Evolutionary conservation across 2,329 filamentous ascomycete genomes (phyloP).

Genomic region (Emmonsiellopsis sp.): DNA sequence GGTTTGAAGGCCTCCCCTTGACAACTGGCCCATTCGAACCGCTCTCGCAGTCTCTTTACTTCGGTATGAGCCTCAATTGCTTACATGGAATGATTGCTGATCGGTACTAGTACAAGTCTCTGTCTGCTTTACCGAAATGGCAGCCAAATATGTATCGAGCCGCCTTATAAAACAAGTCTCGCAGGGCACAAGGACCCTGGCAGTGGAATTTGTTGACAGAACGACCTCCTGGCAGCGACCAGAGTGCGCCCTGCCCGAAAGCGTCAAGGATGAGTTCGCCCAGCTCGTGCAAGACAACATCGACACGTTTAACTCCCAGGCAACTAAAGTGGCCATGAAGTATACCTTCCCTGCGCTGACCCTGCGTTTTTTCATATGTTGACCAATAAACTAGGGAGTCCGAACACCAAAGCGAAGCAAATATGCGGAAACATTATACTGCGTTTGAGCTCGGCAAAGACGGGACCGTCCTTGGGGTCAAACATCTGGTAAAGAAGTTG

Average conservation of each 20-base stretch:
- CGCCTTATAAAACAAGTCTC: conserved; percentile 5
- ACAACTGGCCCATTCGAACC: too few relatives aligned
- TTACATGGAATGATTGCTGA: too few relatives aligned
- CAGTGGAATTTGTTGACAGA: conserved; percentile 7
- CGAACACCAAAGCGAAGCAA: conserved; percentile 4
- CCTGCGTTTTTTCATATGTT: background rate
- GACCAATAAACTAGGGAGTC: conserved; percentile 4
- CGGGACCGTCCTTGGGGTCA: too few relatives aligned
- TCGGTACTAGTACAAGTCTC: too few relatives aligned
- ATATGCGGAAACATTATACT: conserved; percentile 6
- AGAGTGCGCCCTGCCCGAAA: conserved; percentile 3
- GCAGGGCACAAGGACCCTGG: conserved; percentile 6
- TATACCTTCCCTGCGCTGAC: background rate
- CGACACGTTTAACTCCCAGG: conserved; percentile 4
- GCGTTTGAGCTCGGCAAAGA: conserved; percentile 3
- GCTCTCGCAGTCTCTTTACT: too few relatives aligned
- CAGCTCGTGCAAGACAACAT: conserved; percentile 6
- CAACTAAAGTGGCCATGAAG: conserved; percentile 8
- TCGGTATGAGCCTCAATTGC: too few relatives aligned
- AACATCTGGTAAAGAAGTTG: too few relatives aligned
- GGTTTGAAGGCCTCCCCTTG: too few relatives aligned
- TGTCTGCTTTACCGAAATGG: background rate
- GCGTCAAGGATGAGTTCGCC: conserved; percentile 4
- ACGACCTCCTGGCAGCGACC: conserved; percentile 7
- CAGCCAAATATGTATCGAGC: conserved; percentile 7